These are phyloP conservation scores for Populus euphratica DNA, from an alignment of 345 rosid species.

Conservation along the genomic window DNA sequence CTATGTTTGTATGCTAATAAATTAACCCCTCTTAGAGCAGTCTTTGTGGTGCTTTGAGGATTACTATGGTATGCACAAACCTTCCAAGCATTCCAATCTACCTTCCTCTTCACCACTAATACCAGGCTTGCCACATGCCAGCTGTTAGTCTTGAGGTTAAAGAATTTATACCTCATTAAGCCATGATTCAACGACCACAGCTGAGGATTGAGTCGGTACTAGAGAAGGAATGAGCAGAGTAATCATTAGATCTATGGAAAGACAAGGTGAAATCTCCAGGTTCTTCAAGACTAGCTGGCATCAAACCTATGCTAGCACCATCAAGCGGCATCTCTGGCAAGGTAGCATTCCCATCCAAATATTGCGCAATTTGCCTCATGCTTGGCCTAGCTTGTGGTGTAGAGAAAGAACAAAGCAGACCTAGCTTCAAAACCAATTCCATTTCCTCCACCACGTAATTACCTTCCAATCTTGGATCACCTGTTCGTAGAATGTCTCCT, in stretches of 20 bases:
- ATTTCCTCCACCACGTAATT: not conserved
- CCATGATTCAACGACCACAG: not conserved
- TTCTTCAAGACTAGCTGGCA: not conserved
- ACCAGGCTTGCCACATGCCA: no score
- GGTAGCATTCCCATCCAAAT: conserved; percentile 1
- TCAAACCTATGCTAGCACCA: not conserved
- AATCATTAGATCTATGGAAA: not conserved
- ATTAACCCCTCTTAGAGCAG: no score
- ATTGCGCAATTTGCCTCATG: conserved; percentile 6
- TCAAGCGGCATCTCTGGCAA: not conserved
- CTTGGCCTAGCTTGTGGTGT: not conserved
- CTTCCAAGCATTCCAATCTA: no score
- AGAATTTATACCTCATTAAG: not conserved
- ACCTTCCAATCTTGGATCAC: conserved; percentile 1
- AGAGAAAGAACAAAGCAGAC: not conserved
- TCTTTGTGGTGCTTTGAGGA: no score
- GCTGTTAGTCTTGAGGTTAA: not conserved
- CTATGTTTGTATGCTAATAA: no score
- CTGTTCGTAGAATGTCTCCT: not conserved
- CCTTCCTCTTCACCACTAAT: no score
- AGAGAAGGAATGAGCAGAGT: not conserved
- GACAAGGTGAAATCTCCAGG: not conserved
- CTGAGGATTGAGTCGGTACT: not conserved
- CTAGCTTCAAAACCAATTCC: conserved; percentile 2
- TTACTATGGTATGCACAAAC: no score